phyloP scores from a whole-genome alignment of 2,329 filamentous ascomycete genomes.

The Truncatella angustata region DNA sequence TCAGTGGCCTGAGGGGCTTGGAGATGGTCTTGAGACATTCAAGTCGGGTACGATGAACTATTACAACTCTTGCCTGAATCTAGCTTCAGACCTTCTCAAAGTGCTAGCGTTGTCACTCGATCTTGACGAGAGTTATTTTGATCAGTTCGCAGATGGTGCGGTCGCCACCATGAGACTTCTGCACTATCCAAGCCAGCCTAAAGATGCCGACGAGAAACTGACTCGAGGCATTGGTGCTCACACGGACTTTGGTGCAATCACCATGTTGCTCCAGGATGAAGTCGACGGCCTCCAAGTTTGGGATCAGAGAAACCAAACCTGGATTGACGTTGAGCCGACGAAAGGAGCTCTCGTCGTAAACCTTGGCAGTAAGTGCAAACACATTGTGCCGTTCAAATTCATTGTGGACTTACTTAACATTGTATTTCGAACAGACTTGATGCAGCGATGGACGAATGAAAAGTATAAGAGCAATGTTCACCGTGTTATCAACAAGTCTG shows the following conservation, averaged over 20 bases:
- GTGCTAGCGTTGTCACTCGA: slow-evolving; percentile 7
- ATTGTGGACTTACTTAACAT: too few relatives aligned
- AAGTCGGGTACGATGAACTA: slow-evolving; percentile 4
- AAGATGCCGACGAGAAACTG: slow-evolving; percentile 25
- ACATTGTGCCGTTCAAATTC: too few relatives aligned
- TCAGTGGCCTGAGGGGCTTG: slow-evolving; percentile 24
- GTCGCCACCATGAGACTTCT: neutral
- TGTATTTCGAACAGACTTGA: too few relatives aligned
- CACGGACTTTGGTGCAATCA: slow-evolving; percentile 24
- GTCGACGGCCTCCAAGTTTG: slow-evolving; percentile 23
- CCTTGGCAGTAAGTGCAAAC: too few relatives aligned
- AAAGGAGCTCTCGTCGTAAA: slow-evolving; percentile 34
- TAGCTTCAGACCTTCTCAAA: slow-evolving; percentile 3
- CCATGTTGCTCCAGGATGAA: slow-evolving; percentile 23
- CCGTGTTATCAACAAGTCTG: slow-evolving; percentile 52
- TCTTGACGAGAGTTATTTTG: slow-evolving; percentile 8
- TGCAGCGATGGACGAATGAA: slow-evolving; percentile 29
- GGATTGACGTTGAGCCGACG: slow-evolving; percentile 34
- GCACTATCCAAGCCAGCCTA: slow-evolving; percentile 8
- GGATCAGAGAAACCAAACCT: slow-evolving; percentile 14
- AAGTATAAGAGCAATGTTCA: slow-evolving; percentile 53
- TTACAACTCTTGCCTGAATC: neutral
- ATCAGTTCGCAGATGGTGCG: slow-evolving; percentile 23
- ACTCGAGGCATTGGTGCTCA: slow-evolving; percentile 20
- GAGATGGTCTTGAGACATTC: slow-evolving; percentile 22